Base-by-base conservation (phyloP, 371 early-diverging fungal species). In the Thermomucor indicae-seudaticae region DNA sequence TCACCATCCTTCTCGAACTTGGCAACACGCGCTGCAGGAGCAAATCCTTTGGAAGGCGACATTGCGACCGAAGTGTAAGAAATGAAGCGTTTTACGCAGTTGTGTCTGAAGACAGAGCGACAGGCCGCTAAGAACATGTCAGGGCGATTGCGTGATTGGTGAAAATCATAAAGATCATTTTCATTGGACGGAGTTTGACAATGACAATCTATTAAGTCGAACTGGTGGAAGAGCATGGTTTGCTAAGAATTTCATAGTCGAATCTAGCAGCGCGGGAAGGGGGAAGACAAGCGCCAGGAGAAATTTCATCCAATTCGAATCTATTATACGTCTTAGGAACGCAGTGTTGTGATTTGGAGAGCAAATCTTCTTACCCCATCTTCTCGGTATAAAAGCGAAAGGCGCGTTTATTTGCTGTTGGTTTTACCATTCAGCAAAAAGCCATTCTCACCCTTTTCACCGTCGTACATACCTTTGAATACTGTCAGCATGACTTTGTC, bases 401-500 rank as follows among this genome's bases (percentile, higher is more conserved):
- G 14, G 81, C 83, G 4, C 64, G 62, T 51, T 75, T 63, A 58
- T 83, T 83, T 5, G 74, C 81, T 56, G 19, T 28, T 23, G 56
- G 20, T 41, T 19, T 24, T 11, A 1, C 12, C 22, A n/a, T 32
- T 3, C 17, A 32, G 5, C 45, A 22, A 16, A 40, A 48, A 6
- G 4, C 6, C 35, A 12, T 27, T 34, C 29, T 16, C 12, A 6
- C 16, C 20, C 4, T 12, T 17, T 17, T 17, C 0, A 5, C 30
- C 12, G 6, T n/a, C 27, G 20, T 60, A 39, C 35, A 46, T 74
- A 81, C 84, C 73, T 75, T 79, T 80, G 44, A 81, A 79, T 6
- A 84, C 84, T 0, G 84, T 84, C 49, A 84, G 41, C 84, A 84
- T 84, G 14, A 79, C 72, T 49, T 80, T 84, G 39, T 81, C 80